Base-by-base conservation (phyloP, 257 asterid genomes). In the Henckelia pumila region DNA sequence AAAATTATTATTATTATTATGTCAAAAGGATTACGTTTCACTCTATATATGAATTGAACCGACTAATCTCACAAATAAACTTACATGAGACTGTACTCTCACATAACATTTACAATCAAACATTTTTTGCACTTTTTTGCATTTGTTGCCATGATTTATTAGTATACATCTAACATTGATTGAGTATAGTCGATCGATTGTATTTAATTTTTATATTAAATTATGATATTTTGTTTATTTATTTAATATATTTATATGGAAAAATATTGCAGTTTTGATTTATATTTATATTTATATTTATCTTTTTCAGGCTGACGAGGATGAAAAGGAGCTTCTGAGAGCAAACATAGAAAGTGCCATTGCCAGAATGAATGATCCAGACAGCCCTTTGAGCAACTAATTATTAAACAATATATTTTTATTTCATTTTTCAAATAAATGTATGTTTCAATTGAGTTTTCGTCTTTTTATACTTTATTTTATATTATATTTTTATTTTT, bases 331-430 rank as follows among this genome's bases (percentile, higher is more conserved):
- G 25, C 35, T 65, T 8, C 56, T 91, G 56, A 78, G 79, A 61
- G 40, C 23, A 49, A 84, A 81, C 78, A 91, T 91, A 16, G 79
- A 89, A 76, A 69, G 83, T 7, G 96, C 96, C 11, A 85, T 91
- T 37, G 82, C 88, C 59, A 78, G 88, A 44, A 56, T 75, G 29
- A 91, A 80, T 69, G 88, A 77, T 68, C 89, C 88, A 20, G 91
- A 78, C 63, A 87, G 92, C 67, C 94, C 94, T 6, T 73, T 82
- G 84, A 84, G 91, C 85, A 40, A 50, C 25, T 84, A 67, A 64
- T 25, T 5, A 23, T 26, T 2, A 3, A 9, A 55, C 13, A 26
- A 59, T 17, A 26, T 16, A 21, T 40, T 33, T 9, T 33, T 7
- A 8, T 8, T 33, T n/a, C n/a, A n/a, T 33, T 33, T 33, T 33